phyloP scores from a whole-genome alignment of 306 rosid species.

The Prunus kanzakura region DNA sequence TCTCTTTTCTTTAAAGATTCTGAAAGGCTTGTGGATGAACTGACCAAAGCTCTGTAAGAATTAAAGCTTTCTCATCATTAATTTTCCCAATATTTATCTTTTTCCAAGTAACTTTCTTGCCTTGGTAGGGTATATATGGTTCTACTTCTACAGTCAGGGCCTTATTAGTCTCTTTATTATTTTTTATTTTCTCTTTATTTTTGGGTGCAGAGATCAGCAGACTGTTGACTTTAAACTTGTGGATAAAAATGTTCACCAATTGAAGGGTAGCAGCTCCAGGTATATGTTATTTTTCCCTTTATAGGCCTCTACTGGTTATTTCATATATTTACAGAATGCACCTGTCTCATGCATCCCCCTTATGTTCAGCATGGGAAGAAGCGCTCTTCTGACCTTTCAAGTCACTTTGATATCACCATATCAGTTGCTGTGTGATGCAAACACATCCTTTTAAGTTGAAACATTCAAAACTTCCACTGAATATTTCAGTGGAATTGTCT shows the following conservation, averaged over 20 bases:
- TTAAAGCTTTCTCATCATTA: neutral
- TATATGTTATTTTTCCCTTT: conserved; percentile 11
- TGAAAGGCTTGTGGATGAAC: conserved; percentile 61
- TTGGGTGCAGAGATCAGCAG: conserved; percentile 46
- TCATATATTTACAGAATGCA: no score
- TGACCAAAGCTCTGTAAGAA: conserved; percentile 54
- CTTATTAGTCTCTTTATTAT: neutral
- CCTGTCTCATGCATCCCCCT: neutral
- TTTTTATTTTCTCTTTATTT: neutral
- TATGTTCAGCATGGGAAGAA: neutral
- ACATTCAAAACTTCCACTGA: neutral
- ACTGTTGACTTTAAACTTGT: conserved; percentile 57
- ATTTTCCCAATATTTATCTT: neutral
- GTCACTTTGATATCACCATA: no score
- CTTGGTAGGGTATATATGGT: neutral
- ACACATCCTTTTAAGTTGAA: neutral
- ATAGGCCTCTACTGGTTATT: no score
- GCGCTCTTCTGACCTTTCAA: no score
- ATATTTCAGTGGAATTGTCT: neutral
- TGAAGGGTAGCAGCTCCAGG: conserved; percentile 98
- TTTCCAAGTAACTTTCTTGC: neutral
- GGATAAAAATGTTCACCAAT: conserved; percentile 73
- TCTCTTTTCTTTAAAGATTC: conserved; percentile 74
- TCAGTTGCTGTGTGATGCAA: no score
- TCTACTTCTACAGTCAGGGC: neutral